Evolutionary conservation across 2,329 filamentous ascomycete genomes (phyloP).

Genomic region (Septoria linicola): DNA sequence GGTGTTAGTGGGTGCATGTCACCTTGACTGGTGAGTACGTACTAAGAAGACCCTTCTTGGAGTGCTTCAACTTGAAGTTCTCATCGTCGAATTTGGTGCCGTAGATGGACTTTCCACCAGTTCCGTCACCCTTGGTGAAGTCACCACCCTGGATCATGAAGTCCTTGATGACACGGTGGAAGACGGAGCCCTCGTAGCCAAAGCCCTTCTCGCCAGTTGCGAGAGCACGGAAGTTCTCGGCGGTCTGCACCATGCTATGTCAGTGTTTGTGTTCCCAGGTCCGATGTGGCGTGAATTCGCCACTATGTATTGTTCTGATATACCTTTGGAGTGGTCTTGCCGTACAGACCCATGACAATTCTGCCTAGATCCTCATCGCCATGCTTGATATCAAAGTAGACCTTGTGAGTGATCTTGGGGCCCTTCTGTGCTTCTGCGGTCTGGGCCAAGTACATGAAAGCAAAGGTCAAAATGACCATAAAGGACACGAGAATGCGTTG

Average conservation of each 20-base stretch:
- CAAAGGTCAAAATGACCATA: conserved; percentile 73
- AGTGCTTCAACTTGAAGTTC: conserved; percentile 94
- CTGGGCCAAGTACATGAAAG: conserved; percentile 73
- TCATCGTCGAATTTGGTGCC: conserved; percentile 80
- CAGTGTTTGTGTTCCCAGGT: too few species aligned
- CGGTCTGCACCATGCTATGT: conserved; percentile 47
- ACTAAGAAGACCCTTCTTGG: conserved; percentile 76
- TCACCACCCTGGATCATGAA: conserved; percentile 94
- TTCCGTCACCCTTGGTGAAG: conserved; percentile 79
- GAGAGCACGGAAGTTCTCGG: conserved; percentile 74
- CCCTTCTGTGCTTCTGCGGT: conserved; percentile 74
- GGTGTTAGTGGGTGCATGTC: not conserved
- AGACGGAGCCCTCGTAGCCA: conserved; percentile 75
- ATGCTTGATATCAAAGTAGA: conserved; percentile 81
- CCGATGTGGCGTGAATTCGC: too few species aligned
- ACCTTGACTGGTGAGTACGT: conserved; percentile 35
- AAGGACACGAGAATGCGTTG: conserved; percentile 69
- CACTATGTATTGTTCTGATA: too few species aligned
- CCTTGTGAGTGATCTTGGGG: conserved; percentile 55
- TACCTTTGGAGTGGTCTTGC: conserved; percentile 81
- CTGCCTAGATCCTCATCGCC: conserved; percentile 72
- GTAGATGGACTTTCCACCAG: conserved; percentile 86
- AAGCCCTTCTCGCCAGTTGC: conserved; percentile 84
- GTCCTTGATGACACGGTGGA: conserved; percentile 87
- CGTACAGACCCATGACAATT: conserved; percentile 79